A percentile compares a stretch with the other conserved stretches of the same genome.
phyloP scores from a whole-genome alignment of 2,329 filamentous ascomycete genomes.

The Microsporum audouinii region DNA sequence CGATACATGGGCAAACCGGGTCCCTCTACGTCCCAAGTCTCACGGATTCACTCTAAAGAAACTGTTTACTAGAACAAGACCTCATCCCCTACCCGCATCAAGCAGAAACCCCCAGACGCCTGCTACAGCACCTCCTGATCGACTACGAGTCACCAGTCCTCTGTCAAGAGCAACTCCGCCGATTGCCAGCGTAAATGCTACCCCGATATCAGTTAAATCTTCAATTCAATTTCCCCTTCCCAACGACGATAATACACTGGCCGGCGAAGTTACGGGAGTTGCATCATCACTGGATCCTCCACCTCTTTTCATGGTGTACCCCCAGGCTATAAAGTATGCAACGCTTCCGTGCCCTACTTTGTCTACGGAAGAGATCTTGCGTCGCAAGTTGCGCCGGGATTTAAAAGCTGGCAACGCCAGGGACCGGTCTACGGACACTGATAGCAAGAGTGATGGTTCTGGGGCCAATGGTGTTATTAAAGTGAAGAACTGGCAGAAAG shows the following conservation, averaged over 20 bases:
- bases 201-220: slow-evolving; percentile 2
- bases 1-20: slow-evolving; percentile 19
- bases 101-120: slow-evolving; percentile 22
- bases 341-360: slow-evolving; percentile 56
- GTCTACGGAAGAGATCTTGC: slow-evolving; percentile 57
- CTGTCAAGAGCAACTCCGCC: neutral
- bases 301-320: slow-evolving; percentile 76
- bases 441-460: slow-evolving; percentile 13
- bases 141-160: neutral
- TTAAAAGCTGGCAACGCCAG: slow-evolving; percentile 6
- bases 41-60: slow-evolving; percentile 29
- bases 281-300: slow-evolving; percentile 51
- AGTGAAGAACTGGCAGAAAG: slow-evolving; percentile 27
- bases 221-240: slow-evolving; percentile 17
- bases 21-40: slow-evolving; percentile 27
- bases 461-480: slow-evolving; percentile 15
- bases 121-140: slow-evolving; percentile 23
- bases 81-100: slow-evolving; percentile 17
- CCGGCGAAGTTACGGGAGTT: slow-evolving; percentile 17
- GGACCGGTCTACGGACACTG: slow-evolving; percentile 13
- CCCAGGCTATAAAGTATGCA: slow-evolving; percentile 67
- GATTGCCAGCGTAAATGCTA: neutral
- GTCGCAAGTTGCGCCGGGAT: slow-evolving; percentile 35
- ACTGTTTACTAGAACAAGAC: slow-evolving; percentile 29
- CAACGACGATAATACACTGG: slow-evolving; percentile 18